These are phyloP conservation scores for Andrographis paniculata DNA, from an alignment of 305 asterid species.

Conservation along the genomic window DNA sequence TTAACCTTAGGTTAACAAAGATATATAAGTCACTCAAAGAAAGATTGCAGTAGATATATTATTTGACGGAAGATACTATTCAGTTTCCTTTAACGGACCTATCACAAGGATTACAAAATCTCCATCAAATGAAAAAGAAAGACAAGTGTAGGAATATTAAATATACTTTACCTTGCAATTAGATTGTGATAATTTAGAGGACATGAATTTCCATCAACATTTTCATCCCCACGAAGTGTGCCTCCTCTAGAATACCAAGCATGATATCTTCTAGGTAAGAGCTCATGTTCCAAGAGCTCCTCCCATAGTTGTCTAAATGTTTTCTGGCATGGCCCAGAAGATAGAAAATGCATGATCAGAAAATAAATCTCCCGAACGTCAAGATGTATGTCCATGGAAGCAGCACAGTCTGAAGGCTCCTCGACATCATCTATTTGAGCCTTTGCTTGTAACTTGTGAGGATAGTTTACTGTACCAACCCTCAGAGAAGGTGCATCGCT, in stretches of 20 bases:
- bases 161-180: constrained; percentile 43
- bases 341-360: constrained; percentile 86
- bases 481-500: constrained; percentile 35
- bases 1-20: not conserved
- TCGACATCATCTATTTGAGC: constrained; percentile 46
- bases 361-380: constrained; percentile 81
- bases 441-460: constrained; percentile 36
- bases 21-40: constrained; percentile 5
- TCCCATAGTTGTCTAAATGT: constrained; percentile 49
- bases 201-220: constrained; percentile 55
- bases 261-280: constrained; percentile 95
- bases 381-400: constrained; percentile 52
- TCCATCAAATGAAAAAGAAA: constrained; percentile 15
- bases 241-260: constrained; percentile 75
- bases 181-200: constrained; percentile 58
- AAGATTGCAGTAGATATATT: not conserved
- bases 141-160: constrained; percentile 5
- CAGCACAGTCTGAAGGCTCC: constrained; percentile 35
- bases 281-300: constrained; percentile 78
- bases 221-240: constrained; percentile 28
- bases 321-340: constrained; percentile 89
- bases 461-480: constrained; percentile 36
- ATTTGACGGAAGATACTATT: not conserved
- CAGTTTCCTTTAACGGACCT: constrained; percentile 14
- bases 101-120: constrained; percentile 10